These are phyloP conservation scores for Elsinoe arachidis DNA, from an alignment of 2,329 filamentous ascomycete species.

Conservation along the genomic window DNA sequence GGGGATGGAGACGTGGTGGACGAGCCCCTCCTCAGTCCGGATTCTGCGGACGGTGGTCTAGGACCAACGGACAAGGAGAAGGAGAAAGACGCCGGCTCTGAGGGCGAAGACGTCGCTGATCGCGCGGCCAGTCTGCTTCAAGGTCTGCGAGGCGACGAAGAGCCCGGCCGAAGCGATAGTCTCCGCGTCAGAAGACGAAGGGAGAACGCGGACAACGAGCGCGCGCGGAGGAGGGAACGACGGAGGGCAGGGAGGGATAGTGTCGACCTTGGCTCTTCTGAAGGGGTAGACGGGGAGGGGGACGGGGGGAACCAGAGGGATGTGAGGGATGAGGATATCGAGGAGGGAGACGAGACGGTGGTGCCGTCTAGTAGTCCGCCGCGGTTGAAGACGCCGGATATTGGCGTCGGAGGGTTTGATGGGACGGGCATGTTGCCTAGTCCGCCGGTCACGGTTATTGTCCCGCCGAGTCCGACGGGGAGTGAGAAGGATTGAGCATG, in stretches of 20 bases:
- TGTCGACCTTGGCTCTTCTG: conserved; percentile 23
- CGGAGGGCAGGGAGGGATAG: conserved; percentile 34
- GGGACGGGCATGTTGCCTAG: conserved; percentile 14
- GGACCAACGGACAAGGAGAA: conserved; percentile 18
- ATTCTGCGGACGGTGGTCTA: conserved; percentile 17
- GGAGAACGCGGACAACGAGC: conserved; percentile 72
- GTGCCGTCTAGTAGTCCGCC: conserved; percentile 15
- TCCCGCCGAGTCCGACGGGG: conserved; percentile 25
- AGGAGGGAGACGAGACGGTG: conserved; percentile 22
- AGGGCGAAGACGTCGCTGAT: conserved; percentile 69
- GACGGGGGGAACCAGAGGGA: conserved; percentile 20
- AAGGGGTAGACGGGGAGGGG: background rate
- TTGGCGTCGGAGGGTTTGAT: conserved; percentile 17
- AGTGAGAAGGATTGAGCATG: background rate
- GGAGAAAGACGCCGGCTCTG: conserved; percentile 27
- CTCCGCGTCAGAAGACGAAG: conserved; percentile 53
- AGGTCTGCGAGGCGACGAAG: conserved; percentile 59
- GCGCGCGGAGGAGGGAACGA: conserved; percentile 57
- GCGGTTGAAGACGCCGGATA: conserved; percentile 14
- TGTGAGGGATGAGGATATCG: conserved; percentile 21
- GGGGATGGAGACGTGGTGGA: conserved; percentile 11
- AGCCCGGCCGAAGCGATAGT: conserved; percentile 23
- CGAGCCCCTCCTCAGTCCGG: conserved; percentile 22
- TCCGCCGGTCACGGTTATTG: conserved; percentile 22
- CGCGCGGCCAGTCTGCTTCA: conserved; percentile 76